Conservation (phyloP, 352 stramenopile species). For the Pythium coloratum region DNA sequence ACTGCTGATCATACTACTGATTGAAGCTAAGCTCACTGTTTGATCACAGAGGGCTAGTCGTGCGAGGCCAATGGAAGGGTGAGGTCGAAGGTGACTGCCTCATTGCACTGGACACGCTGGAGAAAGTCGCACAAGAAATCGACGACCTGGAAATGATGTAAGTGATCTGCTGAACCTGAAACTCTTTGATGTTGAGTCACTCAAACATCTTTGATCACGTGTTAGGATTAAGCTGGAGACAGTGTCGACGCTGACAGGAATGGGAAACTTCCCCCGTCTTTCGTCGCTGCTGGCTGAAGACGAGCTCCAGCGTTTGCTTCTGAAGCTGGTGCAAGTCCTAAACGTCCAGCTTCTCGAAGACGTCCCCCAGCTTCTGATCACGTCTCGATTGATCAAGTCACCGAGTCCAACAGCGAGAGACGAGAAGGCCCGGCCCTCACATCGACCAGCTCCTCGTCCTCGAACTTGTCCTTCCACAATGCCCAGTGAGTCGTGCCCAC, state of each 20-base stretch:
- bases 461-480: constrained; percentile 58
- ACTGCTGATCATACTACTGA: not conserved
- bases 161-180: constrained; percentile 6
- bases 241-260: constrained; percentile 38
- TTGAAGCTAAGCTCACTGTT: not conserved
- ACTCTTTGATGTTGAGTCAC: not conserved
- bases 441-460: constrained; percentile 22
- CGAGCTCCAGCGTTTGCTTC: constrained; percentile 57
- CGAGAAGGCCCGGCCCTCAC: constrained; percentile 19
- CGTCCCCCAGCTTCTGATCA: constrained; percentile 31
- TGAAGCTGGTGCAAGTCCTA: constrained; percentile 56
- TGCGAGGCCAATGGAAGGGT: constrained; percentile 48
- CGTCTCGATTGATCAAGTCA: constrained; percentile 18
- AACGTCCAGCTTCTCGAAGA: constrained; percentile 43
- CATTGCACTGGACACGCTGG: constrained; percentile 36
- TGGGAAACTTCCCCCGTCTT: constrained; percentile 68
- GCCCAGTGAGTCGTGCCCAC: constrained; percentile 22
- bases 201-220: not conserved
- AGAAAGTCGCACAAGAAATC: constrained; percentile 53
- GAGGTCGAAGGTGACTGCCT: constrained; percentile 34
- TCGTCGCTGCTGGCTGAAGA: constrained; percentile 59
- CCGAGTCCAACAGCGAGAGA: constrained; percentile 12
- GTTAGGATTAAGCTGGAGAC: constrained; percentile 77
- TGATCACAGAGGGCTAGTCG: constrained; percentile 44
- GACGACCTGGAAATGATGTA: constrained; percentile 78